Evolutionary conservation across 176 grass and related monocot genomes (phyloP).

Genomic region (Triticum turgidum): DNA sequence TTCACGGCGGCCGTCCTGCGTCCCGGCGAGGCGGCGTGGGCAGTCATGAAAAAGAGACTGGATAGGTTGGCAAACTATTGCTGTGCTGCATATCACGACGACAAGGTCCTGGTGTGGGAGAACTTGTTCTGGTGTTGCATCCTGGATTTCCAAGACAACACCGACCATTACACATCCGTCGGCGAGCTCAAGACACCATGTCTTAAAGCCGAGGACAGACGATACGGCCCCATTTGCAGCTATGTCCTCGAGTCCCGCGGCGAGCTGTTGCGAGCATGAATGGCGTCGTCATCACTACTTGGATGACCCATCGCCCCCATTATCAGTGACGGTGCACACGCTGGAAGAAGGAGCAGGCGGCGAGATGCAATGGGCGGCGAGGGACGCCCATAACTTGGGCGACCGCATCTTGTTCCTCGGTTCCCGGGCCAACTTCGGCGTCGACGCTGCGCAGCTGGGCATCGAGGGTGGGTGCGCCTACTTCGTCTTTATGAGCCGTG

Average conservation of each 20-base stretch:
- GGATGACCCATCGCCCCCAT: background rate
- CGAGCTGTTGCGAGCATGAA: background rate
- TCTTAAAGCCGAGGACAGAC: background rate
- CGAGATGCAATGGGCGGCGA: background rate
- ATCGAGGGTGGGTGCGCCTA: background rate
- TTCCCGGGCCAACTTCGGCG: background rate
- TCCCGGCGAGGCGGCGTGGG: background rate
- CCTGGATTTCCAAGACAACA: background rate
- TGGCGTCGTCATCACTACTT: too few relatives aligned
- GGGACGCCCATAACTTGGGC: background rate
- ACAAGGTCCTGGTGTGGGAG: background rate
- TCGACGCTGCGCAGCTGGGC: background rate
- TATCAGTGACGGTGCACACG: background rate
- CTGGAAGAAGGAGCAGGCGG: background rate
- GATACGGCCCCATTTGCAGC: background rate
- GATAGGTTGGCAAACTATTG: too few relatives aligned
- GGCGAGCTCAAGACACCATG: background rate
- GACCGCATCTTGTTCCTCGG: background rate
- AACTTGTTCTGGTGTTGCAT: background rate
- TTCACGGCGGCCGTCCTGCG: background rate
- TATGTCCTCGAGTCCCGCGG: background rate
- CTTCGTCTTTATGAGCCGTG: background rate
- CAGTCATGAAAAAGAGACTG: background rate
- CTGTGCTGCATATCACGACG: background rate
- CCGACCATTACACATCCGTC: too few relatives aligned